phyloP scores from a whole-genome alignment of 441 rosid species.

The Bruguiera hainesii region DNA sequence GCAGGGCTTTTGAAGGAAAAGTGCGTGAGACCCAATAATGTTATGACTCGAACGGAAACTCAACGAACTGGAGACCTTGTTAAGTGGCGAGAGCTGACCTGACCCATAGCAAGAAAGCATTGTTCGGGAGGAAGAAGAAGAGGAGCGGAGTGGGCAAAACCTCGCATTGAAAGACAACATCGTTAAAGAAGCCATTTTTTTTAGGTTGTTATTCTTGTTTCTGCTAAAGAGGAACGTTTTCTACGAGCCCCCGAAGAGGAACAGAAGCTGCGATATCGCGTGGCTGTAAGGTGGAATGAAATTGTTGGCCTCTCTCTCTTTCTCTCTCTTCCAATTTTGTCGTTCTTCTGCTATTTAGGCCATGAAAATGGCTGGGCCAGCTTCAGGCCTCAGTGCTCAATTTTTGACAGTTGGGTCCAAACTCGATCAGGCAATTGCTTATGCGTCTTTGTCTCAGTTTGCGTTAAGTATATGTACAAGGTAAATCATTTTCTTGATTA shows the following conservation, averaged over 20 bases:
- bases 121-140: constrained; percentile 22
- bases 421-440: too few species aligned
- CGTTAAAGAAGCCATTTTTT: constrained; percentile 60
- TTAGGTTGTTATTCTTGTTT: constrained; percentile 9
- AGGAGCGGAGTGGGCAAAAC: constrained; percentile 19
- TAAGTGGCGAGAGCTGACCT: constrained; percentile 38
- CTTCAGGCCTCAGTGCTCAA: too few species aligned
- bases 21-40: constrained; percentile 48
- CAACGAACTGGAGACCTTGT: constrained; percentile 30
- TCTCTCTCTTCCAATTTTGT: neutral
- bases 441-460: too few species aligned
- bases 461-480: too few species aligned
- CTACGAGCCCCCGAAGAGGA: constrained; percentile 14
- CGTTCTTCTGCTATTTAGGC: neutral
- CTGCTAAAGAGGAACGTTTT: neutral
- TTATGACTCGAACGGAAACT: constrained; percentile 44
- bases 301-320: neutral
- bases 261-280: constrained; percentile 12
- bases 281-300: constrained; percentile 16
- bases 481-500: too few species aligned
- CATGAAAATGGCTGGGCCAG: too few species aligned
- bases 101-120: constrained; percentile 30
- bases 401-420: too few species aligned
- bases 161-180: constrained; percentile 38
- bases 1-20: constrained; percentile 29